Conservation (phyloP, 2,329 filamentous ascomycete species). For the Macrophomina tecta region DNA sequence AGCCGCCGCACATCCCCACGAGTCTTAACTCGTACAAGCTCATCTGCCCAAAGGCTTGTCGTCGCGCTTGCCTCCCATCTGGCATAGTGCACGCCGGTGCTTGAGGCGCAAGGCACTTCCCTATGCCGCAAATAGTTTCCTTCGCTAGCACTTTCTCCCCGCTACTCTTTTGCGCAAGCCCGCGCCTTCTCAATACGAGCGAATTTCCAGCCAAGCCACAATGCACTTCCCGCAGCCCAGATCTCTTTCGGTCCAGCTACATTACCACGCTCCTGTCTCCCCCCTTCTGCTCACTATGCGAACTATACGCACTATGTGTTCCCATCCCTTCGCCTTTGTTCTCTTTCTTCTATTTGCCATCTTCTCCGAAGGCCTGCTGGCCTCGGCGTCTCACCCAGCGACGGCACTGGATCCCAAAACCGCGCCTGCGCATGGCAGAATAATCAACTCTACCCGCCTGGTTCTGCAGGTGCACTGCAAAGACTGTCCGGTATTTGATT, state of each 20-base stretch:
- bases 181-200: background rate
- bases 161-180: background rate
- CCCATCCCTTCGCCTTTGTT: background rate
- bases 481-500: background rate
- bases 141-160: background rate
- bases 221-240: background rate
- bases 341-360: slow-evolving; percentile 4
- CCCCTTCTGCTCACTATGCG: background rate
- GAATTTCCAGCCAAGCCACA: slow-evolving; percentile 5
- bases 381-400: background rate
- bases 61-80: background rate
- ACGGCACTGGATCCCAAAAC: background rate
- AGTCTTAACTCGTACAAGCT: background rate
- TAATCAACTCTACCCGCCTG: slow-evolving; percentile 1
- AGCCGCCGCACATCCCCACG: background rate
- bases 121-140: background rate
- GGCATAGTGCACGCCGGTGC: background rate
- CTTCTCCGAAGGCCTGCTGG: background rate
- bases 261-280: background rate
- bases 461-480: slow-evolving; percentile 10
- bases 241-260: background rate
- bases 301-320: background rate
- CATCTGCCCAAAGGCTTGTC: background rate
- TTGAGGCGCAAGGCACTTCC: background rate
- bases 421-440: background rate